Percentiles rank a stretch among this genome's conserved stretches.
phyloP scores from a whole-genome alignment of 208 protist species.

The Leishmania arabica region DNA sequence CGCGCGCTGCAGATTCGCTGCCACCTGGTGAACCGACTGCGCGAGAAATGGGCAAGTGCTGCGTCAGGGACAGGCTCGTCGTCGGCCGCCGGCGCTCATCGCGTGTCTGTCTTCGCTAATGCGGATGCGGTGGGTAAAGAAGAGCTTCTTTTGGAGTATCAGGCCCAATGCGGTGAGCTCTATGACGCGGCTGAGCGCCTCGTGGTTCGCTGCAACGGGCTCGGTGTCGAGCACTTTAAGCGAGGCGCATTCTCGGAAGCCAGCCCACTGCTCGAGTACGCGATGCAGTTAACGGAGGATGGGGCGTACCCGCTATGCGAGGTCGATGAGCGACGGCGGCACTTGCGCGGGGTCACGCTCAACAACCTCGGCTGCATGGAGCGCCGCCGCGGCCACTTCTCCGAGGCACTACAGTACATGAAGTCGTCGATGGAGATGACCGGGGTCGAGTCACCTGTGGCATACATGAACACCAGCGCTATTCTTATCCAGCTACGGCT shows the following conservation, averaged over 20 bases:
- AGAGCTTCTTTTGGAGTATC: slow-evolving; percentile 25
- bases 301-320: slow-evolving; percentile 70
- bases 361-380: slow-evolving; percentile 93
- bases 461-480: slow-evolving; percentile 91
- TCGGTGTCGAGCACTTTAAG: slow-evolving; percentile 79
- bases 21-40: slow-evolving; percentile 31
- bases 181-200: slow-evolving; percentile 81
- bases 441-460: slow-evolving; percentile 75
- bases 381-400: slow-evolving; percentile 82
- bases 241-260: slow-evolving; percentile 67
- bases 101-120: slow-evolving; percentile 13
- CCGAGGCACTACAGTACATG: slow-evolving; percentile 73
- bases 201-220: slow-evolving; percentile 73
- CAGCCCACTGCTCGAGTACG: slow-evolving; percentile 58
- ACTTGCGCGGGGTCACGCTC: slow-evolving; percentile 80
- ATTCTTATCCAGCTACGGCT: slow-evolving; percentile 82
- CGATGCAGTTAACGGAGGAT: slow-evolving; percentile 70
- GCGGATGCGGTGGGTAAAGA: slow-evolving; percentile 17
- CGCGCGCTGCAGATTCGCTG: slow-evolving; percentile 78
- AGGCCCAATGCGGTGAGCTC: slow-evolving; percentile 32
- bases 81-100: slow-evolving; percentile 1
- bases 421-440: slow-evolving; percentile 77
- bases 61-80: background rate
- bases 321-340: slow-evolving; percentile 52
- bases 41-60: slow-evolving; percentile 22